Conservation (phyloP, 2,329 filamentous ascomycete genomes). For the Colletotrichum coccodes region DNA sequence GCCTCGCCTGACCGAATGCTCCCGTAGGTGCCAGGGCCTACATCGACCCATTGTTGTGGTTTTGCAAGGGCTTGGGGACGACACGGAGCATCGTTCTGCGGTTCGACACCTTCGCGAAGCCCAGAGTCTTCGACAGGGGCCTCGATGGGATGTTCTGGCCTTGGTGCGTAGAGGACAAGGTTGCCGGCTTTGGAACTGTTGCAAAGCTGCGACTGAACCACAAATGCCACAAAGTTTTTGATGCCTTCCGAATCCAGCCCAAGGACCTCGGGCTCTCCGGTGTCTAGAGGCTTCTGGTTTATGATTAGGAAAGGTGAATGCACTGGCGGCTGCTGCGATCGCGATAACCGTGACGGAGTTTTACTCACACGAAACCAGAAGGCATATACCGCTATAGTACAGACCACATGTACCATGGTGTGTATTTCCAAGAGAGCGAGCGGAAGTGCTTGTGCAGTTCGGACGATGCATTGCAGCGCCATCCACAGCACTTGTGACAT, state of each 20-base stretch:
- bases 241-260: neutral
- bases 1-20: neutral
- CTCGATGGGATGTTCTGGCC: neutral
- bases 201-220: neutral
- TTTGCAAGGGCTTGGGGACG: neutral
- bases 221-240: neutral
- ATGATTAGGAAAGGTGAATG: neutral
- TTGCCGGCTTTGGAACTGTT: neutral
- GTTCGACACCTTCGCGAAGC: neutral
- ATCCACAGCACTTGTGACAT: constrained; percentile 51
- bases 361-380: neutral
- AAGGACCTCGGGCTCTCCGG: neutral
- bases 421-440: constrained; percentile 49
- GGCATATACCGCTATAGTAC: neutral
- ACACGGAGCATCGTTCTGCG: neutral
- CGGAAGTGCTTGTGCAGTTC: constrained; percentile 43
- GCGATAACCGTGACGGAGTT: neutral
- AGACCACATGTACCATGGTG: constrained; percentile 44
- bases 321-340: no score
- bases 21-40: neutral
- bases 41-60: neutral
- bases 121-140: neutral
- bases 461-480: constrained; percentile 44
- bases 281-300: neutral
- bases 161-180: neutral